phyloP scores from a whole-genome alignment of 1,284 basidiomycete species.

The Ustilago vetiveriae region DNA sequence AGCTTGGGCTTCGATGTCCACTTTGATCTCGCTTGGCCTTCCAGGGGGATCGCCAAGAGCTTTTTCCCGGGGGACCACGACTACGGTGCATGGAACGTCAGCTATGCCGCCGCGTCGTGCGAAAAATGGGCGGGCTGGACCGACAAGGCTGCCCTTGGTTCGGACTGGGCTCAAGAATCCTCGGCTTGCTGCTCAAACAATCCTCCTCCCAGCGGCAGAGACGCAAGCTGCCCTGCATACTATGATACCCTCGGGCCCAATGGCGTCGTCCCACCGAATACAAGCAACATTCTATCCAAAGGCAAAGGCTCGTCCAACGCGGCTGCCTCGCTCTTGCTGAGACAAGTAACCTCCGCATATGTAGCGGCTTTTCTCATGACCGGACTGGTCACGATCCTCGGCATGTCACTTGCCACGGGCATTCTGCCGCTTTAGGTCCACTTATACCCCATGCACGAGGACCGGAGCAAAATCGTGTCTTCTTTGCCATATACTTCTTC shows the following conservation, averaged over 20 bases:
- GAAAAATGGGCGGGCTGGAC: constrained; percentile 46
- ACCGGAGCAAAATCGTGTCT: neutral
- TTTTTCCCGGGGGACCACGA: constrained; percentile 56
- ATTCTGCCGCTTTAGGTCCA: neutral
- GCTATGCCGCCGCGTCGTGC: constrained; percentile 49
- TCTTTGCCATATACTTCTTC: neutral
- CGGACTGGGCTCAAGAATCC: constrained; percentile 51
- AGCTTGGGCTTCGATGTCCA: constrained; percentile 49
- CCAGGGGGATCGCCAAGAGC: constrained; percentile 33
- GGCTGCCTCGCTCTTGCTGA: neutral
- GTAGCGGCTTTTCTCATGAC: neutral
- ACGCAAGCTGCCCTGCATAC: constrained; percentile 40
- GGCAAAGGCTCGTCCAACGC: constrained; percentile 30
- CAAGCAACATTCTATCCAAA: constrained; percentile 47
- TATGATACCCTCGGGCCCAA: constrained; percentile 28
- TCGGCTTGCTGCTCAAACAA: constrained; percentile 54
- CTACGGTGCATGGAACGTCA: constrained; percentile 58
- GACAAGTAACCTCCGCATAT: neutral
- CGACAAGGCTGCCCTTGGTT: constrained; percentile 46
- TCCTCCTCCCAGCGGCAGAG: constrained; percentile 31
- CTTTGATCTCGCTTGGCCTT: constrained; percentile 61
- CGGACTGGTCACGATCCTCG: neutral
- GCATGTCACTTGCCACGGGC: constrained; percentile 9
- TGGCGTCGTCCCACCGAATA: constrained; percentile 34
- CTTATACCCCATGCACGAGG: constrained; percentile 4